Base-by-base conservation (phyloP, 2,329 filamentous ascomycete genomes). In the Eurotiales sp. region DNA sequence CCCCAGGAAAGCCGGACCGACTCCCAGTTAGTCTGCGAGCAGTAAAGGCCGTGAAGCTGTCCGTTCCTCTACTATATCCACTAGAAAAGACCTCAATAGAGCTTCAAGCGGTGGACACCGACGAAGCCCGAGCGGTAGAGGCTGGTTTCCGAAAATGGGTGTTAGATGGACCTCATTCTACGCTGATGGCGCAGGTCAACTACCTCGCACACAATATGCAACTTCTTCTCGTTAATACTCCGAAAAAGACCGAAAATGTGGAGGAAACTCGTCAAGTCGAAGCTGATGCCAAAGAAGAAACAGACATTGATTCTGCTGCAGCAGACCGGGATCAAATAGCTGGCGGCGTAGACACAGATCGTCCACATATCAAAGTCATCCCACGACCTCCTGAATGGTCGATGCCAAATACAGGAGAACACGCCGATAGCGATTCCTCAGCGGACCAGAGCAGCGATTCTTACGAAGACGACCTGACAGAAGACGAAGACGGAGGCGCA, bases 331-430 rank as follows among this genome's bases (percentile, higher is more conserved):
- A 46, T 19, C 23, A 30, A 8, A 29, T 32, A 17, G 34, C 29
- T 25, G 34, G 30, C 5, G 22, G 11, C 23, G 43, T 39, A 8
- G 46, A 50, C n/a, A 43, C 42, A 22, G 83, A 81, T 23, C 81
- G 78, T 51, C 77, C 77, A 29, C 88, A 92, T 61, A 72, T 93
- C 44, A 80, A 85, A 54, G 72, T 87, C 53, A 88, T 93, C 48
- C 81, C 86, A 10, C 77, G 88, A 7, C 89, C 89, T 8, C 86
- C 87, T 0, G 89, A 95, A 67, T 95, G 89, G 89, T 68, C 68
- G 23, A 63, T 72, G 12, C 66, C 57, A 8, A 44, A 19, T n/a
- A 30, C 15, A 2, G 65, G 40, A 3, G 64, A 62, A 4, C 58
- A 59, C 2, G 63, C 61, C 40, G 72, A 68, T 8, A 68, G 61